Percentiles rank a stretch among this genome's conserved stretches.
phyloP scores from a whole-genome alignment of 768 basidiomycete species.

The Multifurca ochricompacta region DNA sequence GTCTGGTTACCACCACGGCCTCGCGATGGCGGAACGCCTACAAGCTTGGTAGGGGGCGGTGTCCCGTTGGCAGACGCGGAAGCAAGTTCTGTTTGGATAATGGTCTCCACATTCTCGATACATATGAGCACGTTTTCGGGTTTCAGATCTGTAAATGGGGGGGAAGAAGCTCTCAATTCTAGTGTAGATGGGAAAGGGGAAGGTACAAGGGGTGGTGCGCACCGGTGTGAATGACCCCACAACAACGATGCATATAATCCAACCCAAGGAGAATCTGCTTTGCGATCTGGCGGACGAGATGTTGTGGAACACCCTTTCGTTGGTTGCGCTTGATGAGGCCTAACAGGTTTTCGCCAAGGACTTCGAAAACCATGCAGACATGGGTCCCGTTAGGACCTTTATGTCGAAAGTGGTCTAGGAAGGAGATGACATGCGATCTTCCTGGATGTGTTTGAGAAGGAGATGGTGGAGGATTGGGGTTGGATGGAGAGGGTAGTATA shows the following conservation, averaged over 20 bases:
- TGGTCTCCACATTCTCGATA: conserved; percentile 93
- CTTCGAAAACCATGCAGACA: conserved; percentile 99
- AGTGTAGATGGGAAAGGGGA: conserved; percentile 9
- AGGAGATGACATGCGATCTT: conserved; percentile 88
- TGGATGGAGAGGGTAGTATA: too few relatives aligned
- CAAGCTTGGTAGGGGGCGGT: conserved; percentile 52
- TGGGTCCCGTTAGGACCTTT: conserved; percentile 93
- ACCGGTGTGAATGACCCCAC: conserved; percentile 95
- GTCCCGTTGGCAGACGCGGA: conserved; percentile 40
- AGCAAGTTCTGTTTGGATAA: conserved; percentile 78
- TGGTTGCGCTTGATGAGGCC: conserved; percentile 96
- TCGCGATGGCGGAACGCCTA: conserved; percentile 89
- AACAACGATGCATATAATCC: conserved; percentile 96
- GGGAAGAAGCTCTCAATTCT: not conserved
- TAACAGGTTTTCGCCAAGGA: conserved; percentile 90
- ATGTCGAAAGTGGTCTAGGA: conserved; percentile 95
- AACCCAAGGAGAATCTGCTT: conserved; percentile 92
- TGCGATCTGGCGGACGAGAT: conserved; percentile 87
- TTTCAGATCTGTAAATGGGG: conserved; percentile 84
- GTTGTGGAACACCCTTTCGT: conserved; percentile 93
- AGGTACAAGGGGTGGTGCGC: conserved; percentile 21
- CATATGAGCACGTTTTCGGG: conserved; percentile 97
- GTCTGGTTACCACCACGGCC: conserved; percentile 96
- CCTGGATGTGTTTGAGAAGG: conserved; percentile 75
- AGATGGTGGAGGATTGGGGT: conserved; percentile 43